Conservation (phyloP, 805 yeast species). For the Yarrowia sp. region DNA sequence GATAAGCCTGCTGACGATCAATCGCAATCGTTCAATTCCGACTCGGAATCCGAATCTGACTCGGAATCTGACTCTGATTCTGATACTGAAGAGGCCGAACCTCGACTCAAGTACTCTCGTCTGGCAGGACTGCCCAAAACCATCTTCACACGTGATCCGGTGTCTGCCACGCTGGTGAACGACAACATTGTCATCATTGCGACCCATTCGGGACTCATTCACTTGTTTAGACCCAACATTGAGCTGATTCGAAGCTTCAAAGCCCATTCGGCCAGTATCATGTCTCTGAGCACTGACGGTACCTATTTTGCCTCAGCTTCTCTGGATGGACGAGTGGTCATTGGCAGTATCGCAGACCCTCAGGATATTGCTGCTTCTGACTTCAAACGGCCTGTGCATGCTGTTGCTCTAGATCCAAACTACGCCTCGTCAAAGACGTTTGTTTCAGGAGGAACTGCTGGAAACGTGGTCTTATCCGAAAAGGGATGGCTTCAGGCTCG, state of each 20-base stretch:
- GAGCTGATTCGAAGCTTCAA: slow-evolving; percentile 72
- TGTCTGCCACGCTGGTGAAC: slow-evolving; percentile 70
- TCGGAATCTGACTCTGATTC: slow-evolving; percentile 39
- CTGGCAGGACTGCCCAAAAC: slow-evolving; percentile 69
- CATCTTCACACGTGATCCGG: slow-evolving; percentile 76
- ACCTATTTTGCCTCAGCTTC: slow-evolving; percentile 83
- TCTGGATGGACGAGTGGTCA: slow-evolving; percentile 90
- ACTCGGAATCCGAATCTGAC: slow-evolving; percentile 37
- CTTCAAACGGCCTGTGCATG: slow-evolving; percentile 85
- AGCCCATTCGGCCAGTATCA: slow-evolving; percentile 84
- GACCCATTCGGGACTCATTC: slow-evolving; percentile 85
- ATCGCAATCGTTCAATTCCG: slow-evolving; percentile 14
- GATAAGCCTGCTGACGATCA: not conserved
- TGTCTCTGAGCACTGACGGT: slow-evolving; percentile 77
- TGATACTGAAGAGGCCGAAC: slow-evolving; percentile 50
- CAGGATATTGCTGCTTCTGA: slow-evolving; percentile 75
- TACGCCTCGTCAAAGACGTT: slow-evolving; percentile 69
- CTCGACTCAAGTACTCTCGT: slow-evolving; percentile 72
- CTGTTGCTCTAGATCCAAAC: slow-evolving; percentile 79
- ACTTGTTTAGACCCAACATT: slow-evolving; percentile 67
- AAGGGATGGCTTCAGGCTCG: slow-evolving; percentile 89
- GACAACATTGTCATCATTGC: slow-evolving; percentile 77
- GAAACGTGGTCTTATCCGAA: slow-evolving; percentile 75
- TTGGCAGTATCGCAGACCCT: slow-evolving; percentile 70
- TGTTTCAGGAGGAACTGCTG: slow-evolving; percentile 89